Conservation (phyloP, 2,329 filamentous ascomycete species). For the Chrysoporthe puriensis region DNA sequence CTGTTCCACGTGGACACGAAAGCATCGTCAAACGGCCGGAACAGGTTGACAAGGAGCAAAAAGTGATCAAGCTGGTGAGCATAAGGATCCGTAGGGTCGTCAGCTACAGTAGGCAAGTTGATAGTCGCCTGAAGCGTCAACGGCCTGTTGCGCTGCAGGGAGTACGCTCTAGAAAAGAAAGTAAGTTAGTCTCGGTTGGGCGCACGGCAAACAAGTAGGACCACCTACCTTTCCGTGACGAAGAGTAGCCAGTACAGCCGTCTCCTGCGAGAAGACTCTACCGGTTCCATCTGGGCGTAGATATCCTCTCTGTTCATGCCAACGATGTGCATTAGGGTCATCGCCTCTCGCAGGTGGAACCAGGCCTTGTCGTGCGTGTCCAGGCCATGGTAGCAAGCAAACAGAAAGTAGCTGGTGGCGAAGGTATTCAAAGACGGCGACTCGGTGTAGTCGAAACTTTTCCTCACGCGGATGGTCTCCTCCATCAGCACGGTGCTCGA, state of each 20-base stretch:
- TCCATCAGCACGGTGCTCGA: conserved; percentile 70
- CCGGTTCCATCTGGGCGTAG: conserved; percentile 61
- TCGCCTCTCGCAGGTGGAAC: conserved; percentile 78
- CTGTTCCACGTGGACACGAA: conserved; percentile 71
- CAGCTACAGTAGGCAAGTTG: conserved; percentile 63
- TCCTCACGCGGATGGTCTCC: conserved; percentile 67
- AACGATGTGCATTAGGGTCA: conserved; percentile 66
- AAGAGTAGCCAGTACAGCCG: conserved; percentile 76
- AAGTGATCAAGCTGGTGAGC: conserved; percentile 59
- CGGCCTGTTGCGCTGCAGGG: conserved; percentile 70
- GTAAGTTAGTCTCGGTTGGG: conserved; percentile 30
- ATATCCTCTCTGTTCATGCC: conserved; percentile 65
- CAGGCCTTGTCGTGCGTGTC: conserved; percentile 77
- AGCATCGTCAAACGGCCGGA: conserved; percentile 67
- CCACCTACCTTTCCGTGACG: conserved; percentile 67
- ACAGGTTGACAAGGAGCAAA: conserved; percentile 64
- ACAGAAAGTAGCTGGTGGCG: conserved; percentile 79
- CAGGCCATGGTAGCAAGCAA: conserved; percentile 71
- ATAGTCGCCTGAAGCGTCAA: conserved; percentile 72
- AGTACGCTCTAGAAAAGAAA: conserved; percentile 61
- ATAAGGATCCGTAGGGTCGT: conserved; percentile 62
- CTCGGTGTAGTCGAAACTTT: conserved; percentile 64
- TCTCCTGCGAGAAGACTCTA: conserved; percentile 66
- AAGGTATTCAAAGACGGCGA: conserved; percentile 60
- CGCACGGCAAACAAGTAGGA: not conserved